These are phyloP conservation scores for Ganoderma leucocontextum DNA, from an alignment of 1,284 basidiomycete species.

Conservation along the genomic window DNA sequence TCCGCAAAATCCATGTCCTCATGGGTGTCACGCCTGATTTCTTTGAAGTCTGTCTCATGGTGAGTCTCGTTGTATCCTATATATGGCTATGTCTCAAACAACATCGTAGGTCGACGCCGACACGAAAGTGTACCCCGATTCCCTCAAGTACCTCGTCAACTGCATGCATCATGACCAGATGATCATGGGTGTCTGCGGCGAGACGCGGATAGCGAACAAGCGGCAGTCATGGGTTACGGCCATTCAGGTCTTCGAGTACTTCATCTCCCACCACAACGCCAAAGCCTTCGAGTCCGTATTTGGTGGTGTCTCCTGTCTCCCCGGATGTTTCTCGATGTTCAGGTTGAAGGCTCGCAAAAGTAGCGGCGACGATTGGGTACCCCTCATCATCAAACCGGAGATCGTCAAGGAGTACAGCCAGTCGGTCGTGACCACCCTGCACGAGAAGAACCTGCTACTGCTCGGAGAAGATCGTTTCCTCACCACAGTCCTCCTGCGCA, in stretches of 20 bases:
- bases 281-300: conserved; percentile 99
- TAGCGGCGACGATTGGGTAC: conserved; percentile 95
- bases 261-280: conserved; percentile 97
- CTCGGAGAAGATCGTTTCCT: conserved; percentile 99
- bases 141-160: conserved; percentile 89
- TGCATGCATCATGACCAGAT: conserved; percentile 98
- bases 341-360: conserved; percentile 92
- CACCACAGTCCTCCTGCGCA: conserved; percentile 92
- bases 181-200: conserved; percentile 99
- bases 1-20: conserved; percentile 94
- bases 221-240: conserved; percentile 97
- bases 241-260: conserved; percentile 99
- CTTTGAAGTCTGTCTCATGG: conserved; percentile 98
- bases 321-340: conserved; percentile 99
- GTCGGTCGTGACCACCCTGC: conserved; percentile 90
- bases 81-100: not conserved
- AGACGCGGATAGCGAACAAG: conserved; percentile 99
- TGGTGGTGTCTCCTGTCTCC: conserved; percentile 98
- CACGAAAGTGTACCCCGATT: conserved; percentile 91
- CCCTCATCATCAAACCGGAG: conserved; percentile 96
- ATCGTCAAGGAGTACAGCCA: conserved; percentile 98
- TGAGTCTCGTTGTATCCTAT: conserved; percentile 48
- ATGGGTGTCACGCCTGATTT: conserved; percentile 99
- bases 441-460: conserved; percentile 97
- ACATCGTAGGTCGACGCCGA: conserved; percentile 92